phyloP scores from a whole-genome alignment of 352 stramenopile species.

The Elongisporangium undulatum region DNA sequence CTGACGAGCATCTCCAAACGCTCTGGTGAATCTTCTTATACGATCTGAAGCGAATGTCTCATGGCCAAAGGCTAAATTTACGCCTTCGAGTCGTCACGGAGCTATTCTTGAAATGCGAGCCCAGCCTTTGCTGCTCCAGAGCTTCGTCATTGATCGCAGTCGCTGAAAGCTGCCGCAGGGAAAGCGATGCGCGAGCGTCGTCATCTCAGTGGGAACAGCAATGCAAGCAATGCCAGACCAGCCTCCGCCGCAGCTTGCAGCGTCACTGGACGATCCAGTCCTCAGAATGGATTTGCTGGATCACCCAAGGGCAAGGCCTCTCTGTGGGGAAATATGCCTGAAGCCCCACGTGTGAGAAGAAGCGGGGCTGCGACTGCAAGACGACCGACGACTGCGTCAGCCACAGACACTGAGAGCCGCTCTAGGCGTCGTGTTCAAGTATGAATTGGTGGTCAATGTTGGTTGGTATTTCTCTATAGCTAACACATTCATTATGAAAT shows the following conservation, averaged over 20 bases:
- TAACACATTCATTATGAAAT: background rate
- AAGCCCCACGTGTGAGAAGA: constrained; percentile 1
- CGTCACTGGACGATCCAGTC: background rate
- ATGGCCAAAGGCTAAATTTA: background rate
- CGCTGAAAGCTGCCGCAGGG: background rate
- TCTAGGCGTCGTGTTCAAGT: constrained; percentile 27
- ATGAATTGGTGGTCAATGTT: constrained; percentile 2
- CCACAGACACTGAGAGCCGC: constrained; percentile 5
- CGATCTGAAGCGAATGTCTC: background rate
- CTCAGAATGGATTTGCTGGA: background rate
- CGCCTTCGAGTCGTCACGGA: background rate
- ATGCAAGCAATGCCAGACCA: constrained; percentile 14
- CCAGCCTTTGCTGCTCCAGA: background rate
- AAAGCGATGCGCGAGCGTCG: constrained; percentile 35
- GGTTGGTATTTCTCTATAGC: background rate
- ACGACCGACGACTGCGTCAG: constrained; percentile 7
- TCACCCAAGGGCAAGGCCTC: background rate
- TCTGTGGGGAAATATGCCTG: background rate
- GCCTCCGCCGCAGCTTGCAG: background rate
- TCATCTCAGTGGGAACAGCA: constrained; percentile 54
- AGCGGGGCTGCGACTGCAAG: constrained; percentile 19
- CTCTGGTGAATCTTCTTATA: background rate
- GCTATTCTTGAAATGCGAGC: background rate
- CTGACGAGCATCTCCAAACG: background rate
- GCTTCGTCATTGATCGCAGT: background rate